phyloP scores from a whole-genome alignment of 768 basidiomycete genomes.

The Kwoniella dendrophila region DNA sequence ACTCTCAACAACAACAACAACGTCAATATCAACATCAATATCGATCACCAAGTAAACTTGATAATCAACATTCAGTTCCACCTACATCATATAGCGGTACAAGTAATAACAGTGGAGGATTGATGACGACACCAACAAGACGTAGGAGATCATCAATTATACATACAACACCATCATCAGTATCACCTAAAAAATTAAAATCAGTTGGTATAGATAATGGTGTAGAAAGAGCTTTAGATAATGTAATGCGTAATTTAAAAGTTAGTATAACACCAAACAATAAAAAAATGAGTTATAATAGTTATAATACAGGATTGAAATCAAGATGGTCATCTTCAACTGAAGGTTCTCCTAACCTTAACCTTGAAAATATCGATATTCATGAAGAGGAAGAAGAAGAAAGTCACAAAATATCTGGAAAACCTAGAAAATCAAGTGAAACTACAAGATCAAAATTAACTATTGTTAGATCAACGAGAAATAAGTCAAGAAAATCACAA shows the following conservation, averaged over 20 bases:
- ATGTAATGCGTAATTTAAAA: constrained; percentile 40
- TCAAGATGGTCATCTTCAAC: constrained; percentile 46
- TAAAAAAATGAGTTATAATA: constrained; percentile 1
- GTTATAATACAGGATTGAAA: constrained; percentile 2
- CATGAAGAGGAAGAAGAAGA: constrained; percentile 14
- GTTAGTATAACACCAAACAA: constrained; percentile 22
- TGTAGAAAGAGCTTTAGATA: constrained; percentile 38
- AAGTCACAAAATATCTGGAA: constrained; percentile 15
- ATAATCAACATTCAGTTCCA: constrained; percentile 5
- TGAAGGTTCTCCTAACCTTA: constrained; percentile 20
- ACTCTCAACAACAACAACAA: not conserved
- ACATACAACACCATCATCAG: constrained; percentile 16
- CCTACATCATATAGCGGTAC: not conserved
- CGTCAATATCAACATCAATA: not conserved
- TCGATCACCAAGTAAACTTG: not conserved
- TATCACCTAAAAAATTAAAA: constrained; percentile 32
- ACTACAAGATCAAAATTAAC: constrained; percentile 27
- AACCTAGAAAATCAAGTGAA: constrained; percentile 33
- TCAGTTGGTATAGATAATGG: constrained; percentile 22
- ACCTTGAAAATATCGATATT: not conserved
- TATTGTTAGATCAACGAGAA: constrained; percentile 15
- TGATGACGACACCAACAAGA: constrained; percentile 21
- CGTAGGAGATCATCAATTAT: constrained; percentile 27
- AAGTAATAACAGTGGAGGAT: not conserved
- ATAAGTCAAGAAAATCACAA: constrained; percentile 12